A percentile compares a stretch with the other conserved stretches of the same genome.
Evolutionary conservation across 345 rosid species (phyloP).

Genomic region (Abelmoschus esculentus): DNA sequence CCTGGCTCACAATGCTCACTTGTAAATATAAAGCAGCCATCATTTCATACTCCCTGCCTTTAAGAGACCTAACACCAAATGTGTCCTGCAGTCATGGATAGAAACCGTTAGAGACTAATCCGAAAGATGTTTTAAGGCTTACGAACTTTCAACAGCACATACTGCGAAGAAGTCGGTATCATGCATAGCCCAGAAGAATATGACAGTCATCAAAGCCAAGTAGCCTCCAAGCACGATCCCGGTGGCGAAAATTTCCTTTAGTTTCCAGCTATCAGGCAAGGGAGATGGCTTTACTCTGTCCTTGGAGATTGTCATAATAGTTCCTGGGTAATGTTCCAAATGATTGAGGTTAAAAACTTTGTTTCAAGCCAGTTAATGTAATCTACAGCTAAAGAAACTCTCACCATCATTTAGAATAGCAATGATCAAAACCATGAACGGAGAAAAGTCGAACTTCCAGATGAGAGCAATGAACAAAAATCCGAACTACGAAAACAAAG

Average conservation of each 20-base stretch:
- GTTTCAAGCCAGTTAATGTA: background rate
- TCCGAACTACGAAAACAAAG: slow-evolving; percentile 46
- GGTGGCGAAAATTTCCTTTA: slow-evolving; percentile 85
- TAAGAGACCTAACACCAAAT: slow-evolving; percentile 48
- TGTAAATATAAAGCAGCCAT: slow-evolving; percentile 87
- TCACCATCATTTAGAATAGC: slow-evolving; percentile 88
- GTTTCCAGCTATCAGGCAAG: slow-evolving; percentile 89
- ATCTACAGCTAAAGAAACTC: slow-evolving; percentile 19
- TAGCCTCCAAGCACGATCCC: slow-evolving; percentile 80
- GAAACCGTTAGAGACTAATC: background rate
- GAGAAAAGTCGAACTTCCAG: slow-evolving; percentile 87
- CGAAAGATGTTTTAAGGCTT: background rate
- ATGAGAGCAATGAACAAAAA: slow-evolving; percentile 83
- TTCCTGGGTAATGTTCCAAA: slow-evolving; percentile 34
- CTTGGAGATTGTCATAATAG: slow-evolving; percentile 93
- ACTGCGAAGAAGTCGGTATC: slow-evolving; percentile 64
- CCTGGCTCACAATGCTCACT: slow-evolving; percentile 97
- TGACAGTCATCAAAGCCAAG: slow-evolving; percentile 69
- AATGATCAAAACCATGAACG: slow-evolving; percentile 93
- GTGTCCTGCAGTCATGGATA: slow-evolving; percentile 36
- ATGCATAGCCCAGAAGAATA: slow-evolving; percentile 74
- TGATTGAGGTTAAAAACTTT: background rate
- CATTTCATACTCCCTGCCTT: slow-evolving; percentile 36
- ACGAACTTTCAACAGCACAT: slow-evolving; percentile 7
- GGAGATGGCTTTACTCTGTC: slow-evolving; percentile 96